A percentile compares a stretch with the other conserved stretches of the same genome.
Evolutionary conservation across 2,329 filamentous ascomycete genomes (phyloP).

Genomic region (Orbilia javanica): DNA sequence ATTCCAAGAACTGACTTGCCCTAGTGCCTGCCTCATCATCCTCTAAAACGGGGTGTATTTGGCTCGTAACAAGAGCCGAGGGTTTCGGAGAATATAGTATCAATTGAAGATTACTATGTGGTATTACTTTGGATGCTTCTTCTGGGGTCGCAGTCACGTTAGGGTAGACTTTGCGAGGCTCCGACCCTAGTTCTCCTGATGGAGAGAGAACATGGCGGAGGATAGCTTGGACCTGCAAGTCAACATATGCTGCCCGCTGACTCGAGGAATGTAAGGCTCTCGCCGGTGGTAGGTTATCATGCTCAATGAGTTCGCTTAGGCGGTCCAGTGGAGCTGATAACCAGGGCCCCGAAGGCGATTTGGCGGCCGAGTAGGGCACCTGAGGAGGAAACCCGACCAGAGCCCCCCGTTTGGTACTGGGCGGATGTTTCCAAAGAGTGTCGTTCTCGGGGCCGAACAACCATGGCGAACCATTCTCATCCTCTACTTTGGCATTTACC

Average conservation of each 20-base stretch:
- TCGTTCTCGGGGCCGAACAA: background rate
- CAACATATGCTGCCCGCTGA: constrained; percentile 1
- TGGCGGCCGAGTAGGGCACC: background rate
- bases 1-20: background rate
- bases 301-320: constrained; percentile 32
- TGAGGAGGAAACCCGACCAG: constrained; percentile 9
- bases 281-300: constrained; percentile 11
- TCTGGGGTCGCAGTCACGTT: background rate
- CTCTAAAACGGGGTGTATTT: background rate
- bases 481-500: background rate
- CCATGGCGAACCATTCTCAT: background rate
- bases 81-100: background rate
- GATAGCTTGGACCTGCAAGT: constrained; percentile 4
- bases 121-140: background rate
- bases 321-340: constrained; percentile 6
- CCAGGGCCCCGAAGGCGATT: constrained; percentile 3
- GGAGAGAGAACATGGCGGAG: background rate
- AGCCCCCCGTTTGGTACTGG: background rate
- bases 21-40: background rate
- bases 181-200: background rate
- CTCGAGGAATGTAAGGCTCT: background rate
- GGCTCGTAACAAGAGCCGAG: background rate
- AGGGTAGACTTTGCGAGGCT: background rate
- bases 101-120: background rate
- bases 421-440: background rate